Percentiles rank a stretch among this genome's conserved stretches.
phyloP scores from a whole-genome alignment of 306 rosid genomes.

The Glycine soja region DNA sequence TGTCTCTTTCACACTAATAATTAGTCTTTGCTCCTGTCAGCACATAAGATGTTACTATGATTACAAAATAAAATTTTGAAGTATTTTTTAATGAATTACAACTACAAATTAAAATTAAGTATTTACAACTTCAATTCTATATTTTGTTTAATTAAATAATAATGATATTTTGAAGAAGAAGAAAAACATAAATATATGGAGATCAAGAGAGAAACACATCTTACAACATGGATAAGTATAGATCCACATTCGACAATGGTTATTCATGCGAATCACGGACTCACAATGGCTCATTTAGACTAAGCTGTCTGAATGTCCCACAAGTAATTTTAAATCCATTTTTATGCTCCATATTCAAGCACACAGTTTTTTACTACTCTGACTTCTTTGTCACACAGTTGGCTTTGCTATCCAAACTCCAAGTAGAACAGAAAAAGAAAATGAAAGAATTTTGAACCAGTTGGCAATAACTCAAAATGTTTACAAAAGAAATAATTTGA shows the following conservation, averaged over 20 bases:
- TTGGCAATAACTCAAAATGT: neutral
- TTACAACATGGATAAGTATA: neutral
- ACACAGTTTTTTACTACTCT: neutral
- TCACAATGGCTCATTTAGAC: neutral
- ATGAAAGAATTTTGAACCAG: neutral
- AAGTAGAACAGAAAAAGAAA: too few relatives aligned
- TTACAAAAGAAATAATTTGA: neutral
- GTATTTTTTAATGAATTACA: too few relatives aligned
- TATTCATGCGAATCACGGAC: neutral
- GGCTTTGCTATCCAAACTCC: neutral
- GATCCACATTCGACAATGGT: neutral
- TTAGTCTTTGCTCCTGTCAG: too few relatives aligned
- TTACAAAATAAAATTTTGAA: too few relatives aligned
- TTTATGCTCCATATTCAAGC: neutral
- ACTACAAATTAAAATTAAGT: too few relatives aligned
- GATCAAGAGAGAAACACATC: neutral
- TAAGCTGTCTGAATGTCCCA: neutral
- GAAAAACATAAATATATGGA: neutral
- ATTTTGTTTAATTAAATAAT: neutral
- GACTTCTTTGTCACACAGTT: neutral
- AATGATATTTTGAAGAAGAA: too few relatives aligned
- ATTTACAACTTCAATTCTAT: neutral
- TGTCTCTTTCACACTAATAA: too few relatives aligned
- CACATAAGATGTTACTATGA: too few relatives aligned
- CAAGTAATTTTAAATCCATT: neutral